Conservation (phyloP, 2,329 filamentous ascomycete species). For the Acephala macrosclerotiorum region DNA sequence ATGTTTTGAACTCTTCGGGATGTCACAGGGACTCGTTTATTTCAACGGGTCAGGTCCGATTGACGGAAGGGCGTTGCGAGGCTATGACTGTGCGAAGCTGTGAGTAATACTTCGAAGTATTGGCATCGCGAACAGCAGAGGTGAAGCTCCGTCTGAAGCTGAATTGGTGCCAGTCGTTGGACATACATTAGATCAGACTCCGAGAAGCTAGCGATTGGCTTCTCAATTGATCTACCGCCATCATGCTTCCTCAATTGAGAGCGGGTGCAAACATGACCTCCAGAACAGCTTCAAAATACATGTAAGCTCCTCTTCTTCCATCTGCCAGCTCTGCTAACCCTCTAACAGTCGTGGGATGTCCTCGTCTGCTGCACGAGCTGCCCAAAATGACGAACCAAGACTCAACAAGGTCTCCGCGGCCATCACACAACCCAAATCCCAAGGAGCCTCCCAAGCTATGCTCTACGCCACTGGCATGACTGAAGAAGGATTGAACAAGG, state of each 20-base stretch:
- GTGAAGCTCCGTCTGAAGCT: neutral
- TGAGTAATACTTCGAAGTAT: constrained; percentile 3
- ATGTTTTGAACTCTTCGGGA: neutral
- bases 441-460: constrained; percentile 99
- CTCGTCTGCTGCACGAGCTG: constrained; percentile 37
- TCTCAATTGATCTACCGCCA: constrained; percentile 3
- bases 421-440: constrained; percentile 97
- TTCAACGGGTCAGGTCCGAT: neutral
- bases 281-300: constrained; percentile 41
- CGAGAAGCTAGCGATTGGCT: neutral
- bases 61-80: constrained; percentile 8
- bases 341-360: constrained; percentile 41
- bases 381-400: constrained; percentile 45
- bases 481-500: constrained; percentile 91
- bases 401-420: constrained; percentile 85
- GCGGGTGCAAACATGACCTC: constrained; percentile 40
- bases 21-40: constrained; percentile 13
- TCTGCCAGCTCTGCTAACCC: constrained; percentile 27
- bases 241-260: constrained; percentile 42
- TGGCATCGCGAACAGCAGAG: neutral
- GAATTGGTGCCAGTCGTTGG: neutral
- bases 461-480: constrained; percentile 91
- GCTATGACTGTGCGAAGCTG: neutral
- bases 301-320: constrained; percentile 33
- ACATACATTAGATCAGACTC: neutral